These are phyloP conservation scores for Selaginella moellendorffii DNA, from an alignment of 75 land plant genomes.

Conservation along the genomic window DNA sequence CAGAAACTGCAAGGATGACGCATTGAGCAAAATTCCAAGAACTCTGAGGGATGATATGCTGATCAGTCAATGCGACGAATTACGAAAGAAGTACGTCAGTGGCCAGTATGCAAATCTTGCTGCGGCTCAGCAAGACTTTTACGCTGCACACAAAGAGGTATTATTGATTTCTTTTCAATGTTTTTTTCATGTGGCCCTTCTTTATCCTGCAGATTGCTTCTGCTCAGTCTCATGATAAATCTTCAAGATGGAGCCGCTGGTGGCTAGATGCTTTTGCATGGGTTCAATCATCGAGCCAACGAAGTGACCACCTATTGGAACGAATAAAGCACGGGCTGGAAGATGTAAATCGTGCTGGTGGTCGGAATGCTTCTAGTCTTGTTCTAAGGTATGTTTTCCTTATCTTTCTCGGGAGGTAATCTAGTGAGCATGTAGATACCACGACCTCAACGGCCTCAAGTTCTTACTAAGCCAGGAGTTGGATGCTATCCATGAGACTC, in stretches of 20 bases:
- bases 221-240: not conserved
- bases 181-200: not conserved
- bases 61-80: constrained; percentile 37
- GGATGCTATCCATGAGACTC: constrained; percentile 43
- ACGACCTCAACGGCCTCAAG: constrained; percentile 40
- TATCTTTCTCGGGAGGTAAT: not conserved
- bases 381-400: constrained; percentile 25
- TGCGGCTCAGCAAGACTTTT: constrained; percentile 56
- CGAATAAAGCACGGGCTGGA: constrained; percentile 49
- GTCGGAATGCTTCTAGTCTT: constrained; percentile 34
- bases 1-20: not conserved
- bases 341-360: constrained; percentile 13
- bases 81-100: constrained; percentile 56
- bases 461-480: constrained; percentile 45
- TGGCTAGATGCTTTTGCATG: constrained; percentile 64
- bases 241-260: constrained; percentile 49
- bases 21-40: constrained; percentile 14
- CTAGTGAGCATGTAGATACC: constrained; percentile 49
- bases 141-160: constrained; percentile 49
- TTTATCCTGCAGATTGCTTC: constrained; percentile 14
- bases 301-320: constrained; percentile 37
- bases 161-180: not conserved
- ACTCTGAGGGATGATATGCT: constrained; percentile 27
- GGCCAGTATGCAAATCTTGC: constrained; percentile 48
- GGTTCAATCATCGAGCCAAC: constrained; percentile 36